Evolutionary conservation across 1,284 basidiomycete species (phyloP), one percentile per base, ranked within the genome.

Genomic region (Boletus semigastroideus): DNA sequence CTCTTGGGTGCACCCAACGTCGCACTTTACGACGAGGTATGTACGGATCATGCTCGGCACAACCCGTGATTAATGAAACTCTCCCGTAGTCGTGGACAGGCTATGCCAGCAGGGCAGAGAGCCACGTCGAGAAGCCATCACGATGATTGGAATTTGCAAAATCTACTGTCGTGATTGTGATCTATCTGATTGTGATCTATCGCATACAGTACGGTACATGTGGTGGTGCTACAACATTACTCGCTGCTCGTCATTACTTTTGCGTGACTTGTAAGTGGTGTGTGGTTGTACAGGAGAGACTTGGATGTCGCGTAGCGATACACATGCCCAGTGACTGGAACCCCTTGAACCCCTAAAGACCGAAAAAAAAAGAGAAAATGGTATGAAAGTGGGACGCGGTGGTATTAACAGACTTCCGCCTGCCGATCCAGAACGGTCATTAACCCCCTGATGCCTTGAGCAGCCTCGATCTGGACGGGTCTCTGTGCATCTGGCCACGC

Each of bases 1-100:
- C 65, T 87, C 28, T 66, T 92, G 39, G 86, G 83, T 11, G 80
- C 82, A 5, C 65, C 78, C 36, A 74, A 72, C 22, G 76, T 86
- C 56, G 80, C 81, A 37, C 64, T 98, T 22, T 93, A 97, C 56
- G 94, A 95, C 59, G 93, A 95, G 79, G 89, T 90, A 59, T 55
- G 82, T 61, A 34, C 54, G 41, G 41, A 48, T 61, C 49, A 42
- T 28, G 43, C 33, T 46, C 51, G 42, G 42, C 41, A 19, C 37
- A n/a, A 33, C 40, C 49, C 38, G 42, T 43, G 49, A 56, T 63
- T 54, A 56, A 69, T 50, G 43, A 59, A 48, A 37, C 27, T 50
- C 37, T 50, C 49, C 25, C 51, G 16, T 59, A 92, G 91, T 90
- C 87, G 10, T 92, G 91, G 90, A 86, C 86, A 3, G 91, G 91